Conservation (phyloP, 495 filamentous ascomycete genomes). For the Letharia lupina region DNA sequence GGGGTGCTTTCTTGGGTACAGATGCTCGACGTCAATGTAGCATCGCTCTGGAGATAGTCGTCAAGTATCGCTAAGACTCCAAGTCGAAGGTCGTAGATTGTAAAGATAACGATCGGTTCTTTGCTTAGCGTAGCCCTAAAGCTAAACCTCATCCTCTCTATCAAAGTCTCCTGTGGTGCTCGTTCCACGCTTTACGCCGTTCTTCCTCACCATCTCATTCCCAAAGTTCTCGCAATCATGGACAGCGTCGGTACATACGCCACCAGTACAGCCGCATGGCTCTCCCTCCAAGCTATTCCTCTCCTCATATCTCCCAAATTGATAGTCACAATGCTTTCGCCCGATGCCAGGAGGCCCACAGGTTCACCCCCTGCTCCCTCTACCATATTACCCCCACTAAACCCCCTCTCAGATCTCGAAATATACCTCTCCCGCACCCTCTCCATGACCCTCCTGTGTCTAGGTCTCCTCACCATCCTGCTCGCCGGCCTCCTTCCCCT, state of each 20-base stretch:
- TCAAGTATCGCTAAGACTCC: too few relatives aligned
- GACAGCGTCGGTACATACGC: conserved; percentile 40
- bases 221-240: not conserved
- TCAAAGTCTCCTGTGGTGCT: not conserved
- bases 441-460: conserved; percentile 56
- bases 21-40: too few relatives aligned
- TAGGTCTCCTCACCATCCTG: conserved; percentile 57
- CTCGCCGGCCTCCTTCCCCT: conserved; percentile 72
- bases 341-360: conserved; percentile 47
- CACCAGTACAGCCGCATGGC: conserved; percentile 58
- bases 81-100: not conserved
- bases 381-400: not conserved
- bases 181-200: not conserved
- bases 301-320: conserved; percentile 58
- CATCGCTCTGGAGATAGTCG: too few relatives aligned
- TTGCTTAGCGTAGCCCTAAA: not conserved
- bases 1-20: not conserved
- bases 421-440: conserved; percentile 64
- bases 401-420: conserved; percentile 46
- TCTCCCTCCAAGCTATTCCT: conserved; percentile 55
- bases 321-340: conserved; percentile 53
- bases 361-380: conserved; percentile 30
- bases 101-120: not conserved
- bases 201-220: too few relatives aligned
- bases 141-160: not conserved